Evolutionary conservation across 768 basidiomycete genomes (phyloP), one percentile per base, ranked within the genome.

Genomic region (Trametes coccinea): DNA sequence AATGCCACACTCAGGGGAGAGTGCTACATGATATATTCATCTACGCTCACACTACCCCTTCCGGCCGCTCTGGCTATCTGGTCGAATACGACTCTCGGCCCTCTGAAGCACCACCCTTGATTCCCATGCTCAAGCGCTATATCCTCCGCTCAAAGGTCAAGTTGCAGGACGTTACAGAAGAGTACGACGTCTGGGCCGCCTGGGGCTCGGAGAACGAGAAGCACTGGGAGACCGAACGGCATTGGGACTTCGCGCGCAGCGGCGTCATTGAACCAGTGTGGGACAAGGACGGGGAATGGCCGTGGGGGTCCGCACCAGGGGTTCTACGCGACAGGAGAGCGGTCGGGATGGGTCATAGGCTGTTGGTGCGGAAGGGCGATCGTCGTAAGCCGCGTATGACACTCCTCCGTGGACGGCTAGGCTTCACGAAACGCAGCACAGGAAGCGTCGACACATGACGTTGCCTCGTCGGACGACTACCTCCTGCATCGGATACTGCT

Each of bases 11-110:
- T 10, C 44, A 58, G 94, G 96, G 96, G 43, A 83, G 95, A 71
- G 86, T 98, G 33, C 78, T 97, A 48, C 88, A 94, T 70, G 95
- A 98, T 73, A 76, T 89, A 53, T 95, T 98, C 74, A 79, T 97
- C 63, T 92, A 93, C 72, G 85, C 88, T 13, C 77, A 79, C 31
- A 74, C 78, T 9, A 75, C 76, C 46, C 68, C 72, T 41, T 74
- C 74, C 17, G 77, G 84, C 11, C 73, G 79, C 22, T 75, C 73
- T 14, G 83, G 82, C 16, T 92, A 88, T 70, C 74, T 93, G 48
- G 72, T 92, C 60, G 92, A 93, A 70, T 86, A 88, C 69, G 86
- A 95, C 71, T 74, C 83, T 10, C 77, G 84, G 49, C 72, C 81
- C 1, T 81, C 87, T 43, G 83, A 86, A 65, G 81, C 83, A 6